Base-by-base conservation (phyloP, 805 yeast species). In the Huiozyma naganishii region DNA sequence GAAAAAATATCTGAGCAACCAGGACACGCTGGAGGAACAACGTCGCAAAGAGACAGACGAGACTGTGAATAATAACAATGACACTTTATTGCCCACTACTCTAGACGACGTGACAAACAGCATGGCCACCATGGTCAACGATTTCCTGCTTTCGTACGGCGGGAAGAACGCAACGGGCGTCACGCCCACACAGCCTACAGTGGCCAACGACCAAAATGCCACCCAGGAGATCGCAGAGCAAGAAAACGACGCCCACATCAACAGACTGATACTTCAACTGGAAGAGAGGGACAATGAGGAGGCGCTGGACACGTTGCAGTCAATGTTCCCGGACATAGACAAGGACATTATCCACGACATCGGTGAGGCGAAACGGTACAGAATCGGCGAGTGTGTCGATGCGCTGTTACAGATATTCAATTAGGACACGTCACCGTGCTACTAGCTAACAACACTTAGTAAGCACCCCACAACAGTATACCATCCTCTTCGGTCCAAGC, bases 261-360 rank as follows among this genome's bases (percentile, higher is more conserved):
- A 47, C 38, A 58, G 52, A 44, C 58, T 64, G 28, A 71, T 69
- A 1, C 62, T 61, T 32, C 52, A 67, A 39, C 55, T 68, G 9
- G 68, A 67, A 35, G 64, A 61, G 29, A 59, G 68, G 45, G 79
- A 77, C 47, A 68, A 64, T 34, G 61, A 66, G 13, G 68, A 70
- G 37, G 72, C 78, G 2, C 66, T 72, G 27, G 64, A 62, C 1
- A 73, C 74, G 2, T 66, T 87, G 43, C 64, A 65, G 29, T 78
- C 77, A 40, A 83, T 88, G 77, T 87, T 88, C 60, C 94, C 95
- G 0, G 69, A 68, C 38, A 66, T 87, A 47, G 95, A 86, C 52
- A 65, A 67, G 41, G 83, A 76, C 0, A 65, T 88, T 1, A 70
- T 88, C 41, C 74, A 71, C 44, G 95, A 87, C 56, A 79, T 87